phyloP scores from a whole-genome alignment of 768 basidiomycete genomes.

The Arthromyces matolae region DNA sequence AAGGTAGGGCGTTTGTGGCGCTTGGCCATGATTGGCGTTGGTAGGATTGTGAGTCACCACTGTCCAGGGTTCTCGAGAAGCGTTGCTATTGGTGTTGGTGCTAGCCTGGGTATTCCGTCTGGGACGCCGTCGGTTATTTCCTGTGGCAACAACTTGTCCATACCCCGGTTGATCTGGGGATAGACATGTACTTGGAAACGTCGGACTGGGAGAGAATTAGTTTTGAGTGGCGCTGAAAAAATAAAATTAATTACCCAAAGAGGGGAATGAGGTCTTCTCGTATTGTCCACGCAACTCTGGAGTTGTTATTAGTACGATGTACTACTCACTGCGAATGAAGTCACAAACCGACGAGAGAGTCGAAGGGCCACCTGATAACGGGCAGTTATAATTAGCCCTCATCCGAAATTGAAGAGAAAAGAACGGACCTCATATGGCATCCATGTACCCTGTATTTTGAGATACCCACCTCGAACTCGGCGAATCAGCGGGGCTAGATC shows the following conservation, averaged over 20 bases:
- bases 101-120: constrained; percentile 48
- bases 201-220: constrained; percentile 43
- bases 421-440: constrained; percentile 80
- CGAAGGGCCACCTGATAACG: constrained; percentile 84
- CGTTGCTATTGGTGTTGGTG: constrained; percentile 13
- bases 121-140: constrained; percentile 56
- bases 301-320: constrained; percentile 5
- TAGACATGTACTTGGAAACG: constrained; percentile 79
- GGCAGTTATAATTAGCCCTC: too few species aligned
- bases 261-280: constrained; percentile 83
- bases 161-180: constrained; percentile 85
- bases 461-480: constrained; percentile 81
- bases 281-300: constrained; percentile 84
- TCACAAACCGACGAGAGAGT: constrained; percentile 69
- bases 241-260: constrained; percentile 59
- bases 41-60: constrained; percentile 31
- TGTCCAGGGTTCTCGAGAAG: constrained; percentile 38
- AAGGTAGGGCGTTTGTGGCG: constrained; percentile 8
- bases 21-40: constrained; percentile 5
- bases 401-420: too few species aligned
- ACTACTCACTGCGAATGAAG: constrained; percentile 15
- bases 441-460: constrained; percentile 94
- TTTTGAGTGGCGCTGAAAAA: background rate
- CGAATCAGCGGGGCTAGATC: constrained; percentile 80
- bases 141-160: constrained; percentile 71